Base-by-base conservation (phyloP, 768 basidiomycete species). In the Amanita phalloides region DNA sequence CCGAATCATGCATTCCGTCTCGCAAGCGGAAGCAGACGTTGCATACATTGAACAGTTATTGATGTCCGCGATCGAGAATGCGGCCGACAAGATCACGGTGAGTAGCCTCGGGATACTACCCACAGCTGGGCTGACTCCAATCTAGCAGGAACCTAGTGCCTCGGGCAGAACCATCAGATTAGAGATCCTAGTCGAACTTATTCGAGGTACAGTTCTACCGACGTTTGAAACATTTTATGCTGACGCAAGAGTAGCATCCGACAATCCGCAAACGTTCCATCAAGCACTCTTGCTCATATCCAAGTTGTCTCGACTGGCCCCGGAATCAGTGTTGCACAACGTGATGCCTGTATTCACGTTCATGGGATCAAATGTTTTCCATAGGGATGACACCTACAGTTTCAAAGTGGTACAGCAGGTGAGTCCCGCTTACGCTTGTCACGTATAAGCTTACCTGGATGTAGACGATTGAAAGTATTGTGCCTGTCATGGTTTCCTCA, bases 261-360 rank as follows among this genome's bases (percentile, higher is more conserved):
- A 81, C 41, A 96, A 94, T 59, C 94, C 95, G 1, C 93, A 97
- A 61, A 95, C 90, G 0, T 93, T 93, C 70, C 84, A 97, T 57
- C 89, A 95, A 64, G 91, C 92, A 0, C 71, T 98, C 2, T 73
- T 97, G 23, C 73, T 98, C 30, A 85, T 96, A 67, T 85, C 92
- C 4, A 85, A 75, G 55, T 66, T 98, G 51, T 88, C 91, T 2
- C 78, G 83, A 14, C 71, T 97, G 33, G 83, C 86, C 0, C 93
- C 95, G 0, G 90, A 94, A 51, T 88, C 91, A 9, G 90, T 95
- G 28, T 73, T 98, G 10, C 90, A 89, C 61, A 92, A 95, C 58
- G 78, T 97, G 47, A 96, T 99, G 90, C 95, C 96, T 3, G 84
- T 99, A 42, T 98, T 99, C 72, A 97, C 94, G 0, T 98, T 97